Evolutionary conservation across 208 protist genomes (phyloP).

Genomic region (Paratrypanosoma confusum): DNA sequence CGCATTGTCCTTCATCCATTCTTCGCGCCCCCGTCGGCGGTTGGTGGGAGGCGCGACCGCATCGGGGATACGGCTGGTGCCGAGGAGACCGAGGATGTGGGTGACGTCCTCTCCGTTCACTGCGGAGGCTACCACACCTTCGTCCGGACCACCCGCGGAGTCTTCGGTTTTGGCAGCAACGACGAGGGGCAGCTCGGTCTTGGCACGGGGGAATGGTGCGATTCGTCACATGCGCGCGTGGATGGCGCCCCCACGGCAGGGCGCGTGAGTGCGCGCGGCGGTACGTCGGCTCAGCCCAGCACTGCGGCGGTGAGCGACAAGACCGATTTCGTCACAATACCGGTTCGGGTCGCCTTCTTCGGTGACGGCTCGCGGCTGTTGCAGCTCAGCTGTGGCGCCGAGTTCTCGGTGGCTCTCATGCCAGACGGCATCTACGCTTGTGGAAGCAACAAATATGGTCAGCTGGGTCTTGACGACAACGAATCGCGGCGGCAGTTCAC

Average conservation of each 20-base stretch:
- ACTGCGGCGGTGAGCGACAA: too few relatives aligned
- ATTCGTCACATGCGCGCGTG: background rate
- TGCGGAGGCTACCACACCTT: constrained; percentile 82
- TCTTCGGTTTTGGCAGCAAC: constrained; percentile 72
- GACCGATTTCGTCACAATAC: background rate
- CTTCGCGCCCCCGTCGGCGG: too few relatives aligned
- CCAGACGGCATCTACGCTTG: constrained; percentile 7
- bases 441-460: constrained; percentile 10
- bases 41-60: too few relatives aligned
- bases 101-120: constrained; percentile 19
- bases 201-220: constrained; percentile 5
- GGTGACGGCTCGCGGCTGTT: background rate
- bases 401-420: constrained; percentile 5
- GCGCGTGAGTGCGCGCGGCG: too few relatives aligned
- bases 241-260: background rate
- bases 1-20: constrained; percentile 10
- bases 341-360: background rate
- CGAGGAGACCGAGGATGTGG: too few relatives aligned
- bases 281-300: too few relatives aligned
- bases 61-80: background rate
- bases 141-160: constrained; percentile 35
- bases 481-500: background rate
- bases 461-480: constrained; percentile 5
- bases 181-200: constrained; percentile 74
- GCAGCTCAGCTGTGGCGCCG: constrained; percentile 1